These are phyloP conservation scores for Metschnikowia colocasiae DNA, from an alignment of 805 yeast species.

Conservation along the genomic window DNA sequence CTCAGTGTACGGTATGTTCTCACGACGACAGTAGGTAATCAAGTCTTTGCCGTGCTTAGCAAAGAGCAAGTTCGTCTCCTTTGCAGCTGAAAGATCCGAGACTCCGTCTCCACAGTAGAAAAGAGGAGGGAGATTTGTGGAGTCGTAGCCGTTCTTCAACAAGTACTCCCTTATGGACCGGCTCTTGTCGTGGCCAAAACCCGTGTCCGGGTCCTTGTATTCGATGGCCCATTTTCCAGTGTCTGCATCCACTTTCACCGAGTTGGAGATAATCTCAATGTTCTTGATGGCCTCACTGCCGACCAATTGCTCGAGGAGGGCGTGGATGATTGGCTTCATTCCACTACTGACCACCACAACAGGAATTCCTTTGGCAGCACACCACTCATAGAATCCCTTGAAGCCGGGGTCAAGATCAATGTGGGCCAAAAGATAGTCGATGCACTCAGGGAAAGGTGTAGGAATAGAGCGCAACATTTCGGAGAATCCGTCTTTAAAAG, in stretches of 20 bases:
- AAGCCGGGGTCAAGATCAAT: slow-evolving; percentile 89
- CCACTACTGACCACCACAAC: slow-evolving; percentile 88
- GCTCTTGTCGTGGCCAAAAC: slow-evolving; percentile 94
- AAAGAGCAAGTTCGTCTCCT: slow-evolving; percentile 87
- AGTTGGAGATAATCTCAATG: slow-evolving; percentile 81
- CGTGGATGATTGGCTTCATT: slow-evolving; percentile 87
- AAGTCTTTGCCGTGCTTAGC: slow-evolving; percentile 92
- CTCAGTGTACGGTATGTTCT: slow-evolving; percentile 78
- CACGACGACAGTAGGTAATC: slow-evolving; percentile 76
- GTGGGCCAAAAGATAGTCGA: slow-evolving; percentile 60
- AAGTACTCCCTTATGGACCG: slow-evolving; percentile 61
- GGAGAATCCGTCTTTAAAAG: slow-evolving; percentile 79
- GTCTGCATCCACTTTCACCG: slow-evolving; percentile 49
- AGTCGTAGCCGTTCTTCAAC: slow-evolving; percentile 25
- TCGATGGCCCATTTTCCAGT: slow-evolving; percentile 77
- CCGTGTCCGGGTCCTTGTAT: slow-evolving; percentile 73
- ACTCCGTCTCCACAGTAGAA: slow-evolving; percentile 99
- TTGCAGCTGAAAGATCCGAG: slow-evolving; percentile 90
- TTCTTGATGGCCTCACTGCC: slow-evolving; percentile 71
- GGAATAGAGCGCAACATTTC: slow-evolving; percentile 78
- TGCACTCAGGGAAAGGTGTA: slow-evolving; percentile 77
- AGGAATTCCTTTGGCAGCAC: slow-evolving; percentile 67
- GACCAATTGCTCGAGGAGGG: slow-evolving; percentile 66
- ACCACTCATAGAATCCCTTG: slow-evolving; percentile 75
- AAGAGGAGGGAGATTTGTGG: slow-evolving; percentile 49